Percentiles rank a stretch among this genome's conserved stretches.
Evolutionary conservation across 176 grass and related monocot genomes (phyloP).

Genomic region (Avena eriantha): DNA sequence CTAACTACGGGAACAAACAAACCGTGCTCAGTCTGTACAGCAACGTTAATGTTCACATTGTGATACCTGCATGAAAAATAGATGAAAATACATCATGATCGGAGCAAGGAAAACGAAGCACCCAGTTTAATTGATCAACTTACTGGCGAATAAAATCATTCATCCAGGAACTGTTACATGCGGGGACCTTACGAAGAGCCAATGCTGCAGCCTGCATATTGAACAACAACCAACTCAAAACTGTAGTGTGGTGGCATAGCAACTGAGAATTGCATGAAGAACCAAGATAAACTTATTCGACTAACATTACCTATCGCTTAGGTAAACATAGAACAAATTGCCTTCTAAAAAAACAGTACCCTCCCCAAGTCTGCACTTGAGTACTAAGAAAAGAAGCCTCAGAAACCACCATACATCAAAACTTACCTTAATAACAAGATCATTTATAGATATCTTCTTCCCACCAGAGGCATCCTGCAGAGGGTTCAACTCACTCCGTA

Average conservation of each 20-base stretch:
- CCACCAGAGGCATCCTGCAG: constrained; percentile 77
- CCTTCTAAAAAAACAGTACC: neutral
- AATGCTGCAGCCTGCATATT: constrained; percentile 67
- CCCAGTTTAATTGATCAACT: neutral
- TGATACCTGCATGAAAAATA: constrained; percentile 46
- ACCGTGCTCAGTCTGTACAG: constrained; percentile 71
- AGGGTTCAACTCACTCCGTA: constrained; percentile 63
- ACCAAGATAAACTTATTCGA: constrained; percentile 19
- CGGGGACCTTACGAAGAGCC: constrained; percentile 74
- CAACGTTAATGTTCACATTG: constrained; percentile 80
- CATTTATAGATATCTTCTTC: constrained; percentile 74
- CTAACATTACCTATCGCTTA: neutral
- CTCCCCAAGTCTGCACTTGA: neutral
- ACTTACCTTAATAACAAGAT: constrained; percentile 75
- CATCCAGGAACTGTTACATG: constrained; percentile 85
- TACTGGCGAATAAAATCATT: constrained; percentile 83
- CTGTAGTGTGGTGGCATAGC: neutral
- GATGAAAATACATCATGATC: neutral
- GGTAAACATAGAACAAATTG: neutral
- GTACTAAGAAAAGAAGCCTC: neutral
- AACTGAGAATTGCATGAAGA: neutral
- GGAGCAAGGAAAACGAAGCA: neutral
- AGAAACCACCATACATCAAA: constrained; percentile 19
- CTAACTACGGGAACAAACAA: constrained; percentile 76
- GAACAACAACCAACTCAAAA: constrained; percentile 15